Evolutionary conservation across 148 eudicot species (phyloP).

Genomic region (Rhododendron henanense): DNA sequence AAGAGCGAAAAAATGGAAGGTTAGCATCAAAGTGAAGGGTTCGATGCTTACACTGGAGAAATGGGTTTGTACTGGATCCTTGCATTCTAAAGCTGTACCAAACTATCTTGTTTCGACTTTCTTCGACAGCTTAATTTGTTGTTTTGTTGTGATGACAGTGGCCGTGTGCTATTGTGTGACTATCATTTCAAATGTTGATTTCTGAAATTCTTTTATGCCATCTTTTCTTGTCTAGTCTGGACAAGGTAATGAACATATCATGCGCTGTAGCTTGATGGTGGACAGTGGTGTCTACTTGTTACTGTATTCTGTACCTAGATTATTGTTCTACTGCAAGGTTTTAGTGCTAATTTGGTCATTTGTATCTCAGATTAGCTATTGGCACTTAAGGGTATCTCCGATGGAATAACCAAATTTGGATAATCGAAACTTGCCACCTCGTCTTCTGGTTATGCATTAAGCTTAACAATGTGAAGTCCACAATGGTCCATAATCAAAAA

Average conservation of each 20-base stretch:
- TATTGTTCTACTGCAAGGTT: background rate
- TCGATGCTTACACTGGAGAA: conserved; percentile 62
- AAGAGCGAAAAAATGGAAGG: conserved; percentile 91
- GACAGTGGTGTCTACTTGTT: background rate
- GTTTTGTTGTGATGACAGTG: background rate
- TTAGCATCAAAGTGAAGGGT: conserved; percentile 75
- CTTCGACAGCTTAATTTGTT: background rate
- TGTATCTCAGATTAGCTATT: background rate
- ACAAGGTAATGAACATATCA: background rate
- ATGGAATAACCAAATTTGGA: no score
- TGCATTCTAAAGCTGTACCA: background rate
- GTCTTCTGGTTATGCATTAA: no score
- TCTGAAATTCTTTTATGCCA: background rate
- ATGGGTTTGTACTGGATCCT: conserved; percentile 57
- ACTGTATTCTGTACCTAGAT: background rate
- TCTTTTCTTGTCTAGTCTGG: background rate
- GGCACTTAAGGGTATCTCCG: background rate
- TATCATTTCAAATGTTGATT: background rate
- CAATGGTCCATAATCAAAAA: no score
- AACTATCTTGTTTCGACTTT: background rate
- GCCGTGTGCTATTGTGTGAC: background rate
- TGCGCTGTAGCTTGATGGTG: background rate
- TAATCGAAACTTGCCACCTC: no score
- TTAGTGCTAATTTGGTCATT: background rate
- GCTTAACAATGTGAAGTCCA: no score